Evolutionary conservation across 2,329 filamentous ascomycete species (phyloP), one percentile per base, ranked within the genome.

Genomic region (Aspergillus fumigatus): DNA sequence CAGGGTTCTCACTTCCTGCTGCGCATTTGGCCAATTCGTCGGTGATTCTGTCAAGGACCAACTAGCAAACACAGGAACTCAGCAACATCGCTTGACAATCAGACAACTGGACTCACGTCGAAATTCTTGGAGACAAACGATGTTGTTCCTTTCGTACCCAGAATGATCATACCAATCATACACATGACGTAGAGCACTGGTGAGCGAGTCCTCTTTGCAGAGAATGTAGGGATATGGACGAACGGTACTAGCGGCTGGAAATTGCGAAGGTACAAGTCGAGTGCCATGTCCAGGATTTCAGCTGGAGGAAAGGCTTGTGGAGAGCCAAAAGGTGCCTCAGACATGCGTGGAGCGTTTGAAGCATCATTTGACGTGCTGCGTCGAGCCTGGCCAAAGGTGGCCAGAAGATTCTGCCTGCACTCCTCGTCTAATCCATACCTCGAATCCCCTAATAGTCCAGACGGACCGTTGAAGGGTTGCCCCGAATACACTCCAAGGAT

Each of bases 161-260:
- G 64, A 51, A 82, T 76, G 51, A 79, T 78, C 62, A 82, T 73
- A 3, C 80, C 80, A 35, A 82, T 79, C 14, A 82, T 72, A 61
- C 79, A 82, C 78, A 83, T 82, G 23, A 75, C 75, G 50, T 82
- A 77, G 0, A 82, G 66, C 19, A 82, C 65, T 9, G 79, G 73
- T 23, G 73, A 70, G 21, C 75, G 75, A 3, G 79, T 76, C 47
- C 76, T 77, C 51, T 77, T 79, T 1, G 79, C 79, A 14, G 75
- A 77, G 58, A 82, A 83, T 0, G 80, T 81, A 1, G 80, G 79
- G 14, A 80, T 72, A 62, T 83, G 80, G 6, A 83, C 77, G 58
- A 82, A 81, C 0, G 80, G 80, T 38, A 82, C 72, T 3, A 80
- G 75, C 1, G 79, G 78, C 54, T 82, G 79, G 56, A 82, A 82